Conservation (phyloP, 129 eudicot species). For the Flaveria ramosissima region DNA sequence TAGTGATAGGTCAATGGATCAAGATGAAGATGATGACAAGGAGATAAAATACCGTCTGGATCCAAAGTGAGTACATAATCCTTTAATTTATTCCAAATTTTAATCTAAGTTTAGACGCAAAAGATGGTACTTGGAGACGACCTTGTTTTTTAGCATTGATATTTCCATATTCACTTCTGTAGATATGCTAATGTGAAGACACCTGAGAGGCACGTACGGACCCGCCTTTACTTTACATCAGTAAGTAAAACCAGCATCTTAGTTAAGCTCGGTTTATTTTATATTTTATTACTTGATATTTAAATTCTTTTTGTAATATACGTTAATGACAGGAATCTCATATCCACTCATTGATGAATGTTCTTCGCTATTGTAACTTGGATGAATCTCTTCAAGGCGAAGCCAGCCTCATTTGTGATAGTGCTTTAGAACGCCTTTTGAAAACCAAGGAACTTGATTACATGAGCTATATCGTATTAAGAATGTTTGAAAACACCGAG, state of each 20-base stretch:
- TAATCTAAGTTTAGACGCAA: slow-evolving; percentile 4
- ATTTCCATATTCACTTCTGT: slow-evolving; percentile 15
- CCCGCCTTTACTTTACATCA: slow-evolving; percentile 97
- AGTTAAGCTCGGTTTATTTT: not conserved
- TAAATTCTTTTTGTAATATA: not conserved
- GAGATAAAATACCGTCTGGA: slow-evolving; percentile 95
- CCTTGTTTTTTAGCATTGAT: slow-evolving; percentile 4
- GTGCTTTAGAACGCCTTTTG: slow-evolving; percentile 77
- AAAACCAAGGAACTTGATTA: slow-evolving; percentile 96
- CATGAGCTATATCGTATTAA: slow-evolving; percentile 90
- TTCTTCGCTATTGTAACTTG: slow-evolving; percentile 96
- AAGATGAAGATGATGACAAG: slow-evolving; percentile 92
- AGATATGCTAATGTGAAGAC: slow-evolving; percentile 97
- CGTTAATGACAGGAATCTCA: slow-evolving; percentile 77
- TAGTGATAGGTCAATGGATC: slow-evolving; percentile 79
- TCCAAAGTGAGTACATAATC: slow-evolving; percentile 64
- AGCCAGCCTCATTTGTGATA: slow-evolving; percentile 72
- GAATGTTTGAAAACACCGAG: slow-evolving; percentile 97
- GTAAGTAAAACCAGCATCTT: slow-evolving; percentile 45
- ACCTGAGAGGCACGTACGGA: slow-evolving; percentile 94
- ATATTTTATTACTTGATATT: not conserved
- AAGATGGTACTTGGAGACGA: slow-evolving; percentile 3
- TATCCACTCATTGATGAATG: slow-evolving; percentile 96
- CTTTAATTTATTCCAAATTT: slow-evolving; percentile 9
- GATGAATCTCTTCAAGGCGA: slow-evolving; percentile 97